Evolutionary conservation across 2,329 filamentous ascomycete species (phyloP).

Genomic region (Fusarium sororula): DNA sequence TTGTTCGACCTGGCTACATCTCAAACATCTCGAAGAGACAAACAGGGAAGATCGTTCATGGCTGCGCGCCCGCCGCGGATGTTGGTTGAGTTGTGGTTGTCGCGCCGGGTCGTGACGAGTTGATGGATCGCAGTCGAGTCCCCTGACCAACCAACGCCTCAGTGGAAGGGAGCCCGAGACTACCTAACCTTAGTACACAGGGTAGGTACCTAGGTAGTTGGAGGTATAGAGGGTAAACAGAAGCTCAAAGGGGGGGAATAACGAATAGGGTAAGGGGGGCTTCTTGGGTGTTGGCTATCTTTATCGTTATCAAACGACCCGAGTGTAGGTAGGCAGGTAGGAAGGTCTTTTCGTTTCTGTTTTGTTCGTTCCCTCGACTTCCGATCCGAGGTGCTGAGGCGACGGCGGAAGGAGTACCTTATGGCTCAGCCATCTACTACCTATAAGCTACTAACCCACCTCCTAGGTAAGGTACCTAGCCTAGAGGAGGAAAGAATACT

Average conservation of each 20-base stretch:
- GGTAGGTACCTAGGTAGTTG: neutral
- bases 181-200: neutral
- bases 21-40: conserved; percentile 38
- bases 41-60: conserved; percentile 28
- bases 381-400: conserved; percentile 11
- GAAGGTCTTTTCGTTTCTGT: conserved; percentile 3
- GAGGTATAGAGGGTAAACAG: neutral
- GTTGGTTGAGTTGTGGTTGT: neutral
- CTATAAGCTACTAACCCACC: no score
- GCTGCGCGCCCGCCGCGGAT: conserved; percentile 35
- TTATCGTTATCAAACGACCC: conserved; percentile 31
- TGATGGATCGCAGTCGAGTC: conserved; percentile 3
- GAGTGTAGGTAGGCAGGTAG: conserved; percentile 15
- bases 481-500: no score
- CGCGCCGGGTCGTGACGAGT: conserved; percentile 5
- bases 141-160: conserved; percentile 21
- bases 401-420: neutral
- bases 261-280: neutral
- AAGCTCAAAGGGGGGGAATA: neutral
- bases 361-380: conserved; percentile 16
- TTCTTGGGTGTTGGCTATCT: neutral
- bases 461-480: no score
- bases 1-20: conserved; percentile 19
- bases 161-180: conserved; percentile 19
- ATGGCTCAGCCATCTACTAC: neutral